phyloP scores from a whole-genome alignment of 2,329 filamentous ascomycete genomes.

The Dichotomopilus funicola region DNA sequence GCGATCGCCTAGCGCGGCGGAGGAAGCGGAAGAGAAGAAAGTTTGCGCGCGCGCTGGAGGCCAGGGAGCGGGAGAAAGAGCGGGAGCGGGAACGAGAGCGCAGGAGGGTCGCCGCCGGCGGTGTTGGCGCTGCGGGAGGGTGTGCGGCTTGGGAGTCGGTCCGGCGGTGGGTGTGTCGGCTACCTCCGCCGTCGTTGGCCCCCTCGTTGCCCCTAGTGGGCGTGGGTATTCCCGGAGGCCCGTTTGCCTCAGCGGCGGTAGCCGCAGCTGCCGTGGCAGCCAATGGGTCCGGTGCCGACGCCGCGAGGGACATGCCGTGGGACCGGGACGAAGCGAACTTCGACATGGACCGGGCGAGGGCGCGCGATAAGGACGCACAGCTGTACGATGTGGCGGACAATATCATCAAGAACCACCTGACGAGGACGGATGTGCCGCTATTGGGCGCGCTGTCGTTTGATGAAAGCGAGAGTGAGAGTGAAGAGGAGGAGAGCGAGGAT shows the following conservation, averaged over 20 bases:
- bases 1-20: constrained; percentile 40
- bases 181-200: too few relatives aligned
- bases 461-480: constrained; percentile 35
- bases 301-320: constrained; percentile 3
- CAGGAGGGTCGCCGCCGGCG: too few relatives aligned
- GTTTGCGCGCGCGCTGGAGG: constrained; percentile 36
- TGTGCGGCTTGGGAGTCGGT: too few relatives aligned
- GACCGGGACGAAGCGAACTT: constrained; percentile 37
- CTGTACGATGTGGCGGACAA: constrained; percentile 40
- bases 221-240: too few relatives aligned
- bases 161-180: too few relatives aligned
- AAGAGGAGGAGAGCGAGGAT: constrained; percentile 30
- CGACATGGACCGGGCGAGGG: constrained; percentile 35
- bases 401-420: constrained; percentile 43
- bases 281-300: not conserved
- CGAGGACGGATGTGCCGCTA: constrained; percentile 40
- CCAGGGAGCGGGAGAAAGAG: not conserved
- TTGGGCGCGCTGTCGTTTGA: constrained; percentile 40
- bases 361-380: constrained; percentile 37
- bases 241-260: too few relatives aligned
- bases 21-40: constrained; percentile 35
- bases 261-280: too few relatives aligned
- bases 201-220: too few relatives aligned
- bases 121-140: too few relatives aligned
- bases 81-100: not conserved